These are phyloP conservation scores for Lactuca sativa DNA, from an alignment of 129 eudicot genomes.

Conservation along the genomic window DNA sequence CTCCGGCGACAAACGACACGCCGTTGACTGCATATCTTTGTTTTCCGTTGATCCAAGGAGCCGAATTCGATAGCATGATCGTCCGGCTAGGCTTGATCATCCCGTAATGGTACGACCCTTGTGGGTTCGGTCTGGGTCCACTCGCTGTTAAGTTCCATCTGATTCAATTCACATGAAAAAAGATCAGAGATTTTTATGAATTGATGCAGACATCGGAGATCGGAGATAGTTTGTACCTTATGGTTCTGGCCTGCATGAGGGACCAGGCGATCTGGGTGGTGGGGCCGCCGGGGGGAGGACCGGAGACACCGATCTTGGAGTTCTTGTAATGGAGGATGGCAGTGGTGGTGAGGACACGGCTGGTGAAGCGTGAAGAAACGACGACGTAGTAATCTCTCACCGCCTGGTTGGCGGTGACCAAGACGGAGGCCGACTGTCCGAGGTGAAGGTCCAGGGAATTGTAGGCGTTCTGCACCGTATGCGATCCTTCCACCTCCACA, in stretches of 20 bases:
- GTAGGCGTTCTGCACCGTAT: slow-evolving; percentile 75
- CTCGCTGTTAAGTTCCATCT: slow-evolving; percentile 92
- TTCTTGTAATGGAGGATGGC: slow-evolving; percentile 86
- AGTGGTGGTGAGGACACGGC: slow-evolving; percentile 64
- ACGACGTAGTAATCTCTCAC: slow-evolving; percentile 79
- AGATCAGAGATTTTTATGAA: slow-evolving; percentile 5
- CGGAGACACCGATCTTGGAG: slow-evolving; percentile 71
- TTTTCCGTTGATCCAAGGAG: slow-evolving; percentile 76
- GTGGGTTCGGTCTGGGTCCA: slow-evolving; percentile 98
- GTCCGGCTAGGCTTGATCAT: slow-evolving; percentile 71
- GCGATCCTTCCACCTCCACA: slow-evolving; percentile 94
- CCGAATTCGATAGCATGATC: slow-evolving; percentile 84
- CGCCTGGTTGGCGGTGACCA: slow-evolving; percentile 84
- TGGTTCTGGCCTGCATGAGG: slow-evolving; percentile 71
- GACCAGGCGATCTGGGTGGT: slow-evolving; percentile 73
- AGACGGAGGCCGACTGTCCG: slow-evolving; percentile 84
- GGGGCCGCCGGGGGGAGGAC: slow-evolving; percentile 80
- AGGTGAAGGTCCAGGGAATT: slow-evolving; percentile 79
- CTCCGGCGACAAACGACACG: slow-evolving; percentile 62
- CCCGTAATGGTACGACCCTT: slow-evolving; percentile 97
- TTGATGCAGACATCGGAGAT: not conserved
- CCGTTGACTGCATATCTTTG: slow-evolving; percentile 91
- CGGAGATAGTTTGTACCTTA: slow-evolving; percentile 55
- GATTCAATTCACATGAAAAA: slow-evolving; percentile 14
- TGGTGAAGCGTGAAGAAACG: slow-evolving; percentile 84